Evolutionary conservation across 1,284 basidiomycete species (phyloP).

Genomic region (Puccinia polysora): DNA sequence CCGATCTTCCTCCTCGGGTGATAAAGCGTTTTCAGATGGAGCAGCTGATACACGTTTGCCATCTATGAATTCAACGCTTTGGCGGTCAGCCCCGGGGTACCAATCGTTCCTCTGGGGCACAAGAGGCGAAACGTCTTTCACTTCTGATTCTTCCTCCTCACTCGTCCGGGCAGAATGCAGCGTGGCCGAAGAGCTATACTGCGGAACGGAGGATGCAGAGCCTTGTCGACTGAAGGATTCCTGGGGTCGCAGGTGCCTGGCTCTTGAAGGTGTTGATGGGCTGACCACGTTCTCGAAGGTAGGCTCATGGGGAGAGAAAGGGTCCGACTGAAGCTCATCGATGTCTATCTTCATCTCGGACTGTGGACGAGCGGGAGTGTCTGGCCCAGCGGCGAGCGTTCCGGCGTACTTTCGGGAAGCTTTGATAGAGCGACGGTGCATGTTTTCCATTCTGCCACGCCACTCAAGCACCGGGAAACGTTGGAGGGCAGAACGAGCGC

Average conservation of each 20-base stretch:
- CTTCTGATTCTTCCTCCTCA: neutral
- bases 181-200: neutral
- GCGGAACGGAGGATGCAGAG: neutral
- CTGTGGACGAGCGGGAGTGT: conserved; percentile 42
- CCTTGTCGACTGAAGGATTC: neutral
- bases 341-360: conserved; percentile 25
- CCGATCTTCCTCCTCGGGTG: conserved; percentile 35
- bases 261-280: neutral
- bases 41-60: conserved; percentile 33
- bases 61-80: neutral
- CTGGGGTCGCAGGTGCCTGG: neutral
- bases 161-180: neutral
- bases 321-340: neutral
- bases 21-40: neutral
- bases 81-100: neutral
- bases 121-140: conserved; percentile 2
- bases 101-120: neutral
- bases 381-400: conserved; percentile 67
- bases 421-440: conserved; percentile 76
- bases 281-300: neutral
- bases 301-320: conserved; percentile 5
- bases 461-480: conserved; percentile 94
- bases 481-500: conserved; percentile 83
- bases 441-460: conserved; percentile 89
- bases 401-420: conserved; percentile 67